Evolutionary conservation across 768 basidiomycete genomes (phyloP), one percentile per base, ranked within the genome.

Genomic region (Boletus rubescentipes): DNA sequence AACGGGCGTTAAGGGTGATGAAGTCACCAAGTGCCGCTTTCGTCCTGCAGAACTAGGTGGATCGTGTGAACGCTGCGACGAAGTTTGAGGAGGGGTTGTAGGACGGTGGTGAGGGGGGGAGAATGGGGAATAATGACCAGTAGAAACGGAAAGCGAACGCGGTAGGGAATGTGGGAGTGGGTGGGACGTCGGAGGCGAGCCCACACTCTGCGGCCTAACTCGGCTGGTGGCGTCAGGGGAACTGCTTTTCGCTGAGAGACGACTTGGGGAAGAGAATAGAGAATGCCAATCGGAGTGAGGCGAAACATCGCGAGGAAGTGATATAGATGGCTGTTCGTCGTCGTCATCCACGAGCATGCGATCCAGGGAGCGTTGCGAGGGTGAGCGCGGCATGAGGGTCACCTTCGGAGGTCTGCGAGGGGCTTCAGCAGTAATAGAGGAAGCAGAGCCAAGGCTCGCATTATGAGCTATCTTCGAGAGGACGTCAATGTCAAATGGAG

Each of bases 1-100:
- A 40, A 49, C 5, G 7, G 64, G 64, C 40, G 62, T 66, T 26
- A 67, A 40, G 18, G 70, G 66, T 7, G 68, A 64, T 9, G 58
- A 62, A 23, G 32, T 9, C 12, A 39, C 21, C 10, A 15, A 36
- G 8, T 32, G 37, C 2, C 5, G 16, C 9, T 41, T 37, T 37
- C n/a, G 44, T 21, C 47, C 42, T 36, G 40, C 46, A 11, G 48
- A 43, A 51, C 14, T 51, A 4, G 46, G 36, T 4, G 46, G 58
- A 37, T 50, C 45, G 4, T 18, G 42, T 35, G 60, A 51, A 35
- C 12, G 31, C 10, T 53, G 61, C 15, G 63, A 59, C 1, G 61
- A 60, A 3, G 60, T 61, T 30, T 36, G 59, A 18, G 57, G 61
- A 44, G 61, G 57, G 18, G 66, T 64, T 12, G 61, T 49, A 35